Percentiles rank a stretch among this genome's conserved stretches.
Conservation (phyloP, 2,329 filamentous ascomycete species). For the Aspergillus niger region DNA sequence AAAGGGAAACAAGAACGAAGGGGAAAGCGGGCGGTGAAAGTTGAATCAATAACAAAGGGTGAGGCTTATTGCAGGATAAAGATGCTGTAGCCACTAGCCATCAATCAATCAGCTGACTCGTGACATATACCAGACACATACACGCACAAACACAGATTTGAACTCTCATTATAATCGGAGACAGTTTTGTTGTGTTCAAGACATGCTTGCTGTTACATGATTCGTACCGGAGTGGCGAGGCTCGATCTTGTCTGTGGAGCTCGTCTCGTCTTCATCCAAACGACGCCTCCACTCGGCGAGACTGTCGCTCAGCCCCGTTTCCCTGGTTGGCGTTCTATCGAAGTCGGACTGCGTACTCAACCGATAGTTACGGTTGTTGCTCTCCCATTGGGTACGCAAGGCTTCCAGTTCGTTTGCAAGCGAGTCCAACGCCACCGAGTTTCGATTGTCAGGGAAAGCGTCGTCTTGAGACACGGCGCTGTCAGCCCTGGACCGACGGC, state of each 20-base stretch:
- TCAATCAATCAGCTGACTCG: no score
- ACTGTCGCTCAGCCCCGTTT: conserved; percentile 64
- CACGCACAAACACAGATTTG: background rate
- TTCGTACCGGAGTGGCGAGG: conserved; percentile 26
- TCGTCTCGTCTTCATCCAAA: conserved; percentile 62
- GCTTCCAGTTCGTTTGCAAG: conserved; percentile 91
- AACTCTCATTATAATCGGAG: conserved; percentile 3
- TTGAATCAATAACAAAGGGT: background rate
- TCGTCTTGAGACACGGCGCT: conserved; percentile 48
- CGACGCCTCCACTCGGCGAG: conserved; percentile 79
- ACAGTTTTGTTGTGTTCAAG: conserved; percentile 24
- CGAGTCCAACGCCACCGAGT: conserved; percentile 77
- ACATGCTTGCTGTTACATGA: conserved; percentile 36
- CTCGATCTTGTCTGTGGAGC: conserved; percentile 31
- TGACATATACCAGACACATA: no score
- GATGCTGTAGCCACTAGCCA: background rate
- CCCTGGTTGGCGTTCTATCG: conserved; percentile 59
- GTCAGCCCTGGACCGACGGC: conserved; percentile 41
- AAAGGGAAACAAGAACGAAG: conserved; percentile 20
- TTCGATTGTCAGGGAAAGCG: conserved; percentile 55
- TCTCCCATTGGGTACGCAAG: conserved; percentile 89
- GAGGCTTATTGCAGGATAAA: conserved; percentile 5
- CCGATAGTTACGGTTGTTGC: conserved; percentile 91
- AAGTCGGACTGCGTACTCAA: conserved; percentile 89
- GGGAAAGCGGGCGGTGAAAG: conserved; percentile 10